Conservation (phyloP, 768 basidiomycete species). For the Ramaria rubella region DNA sequence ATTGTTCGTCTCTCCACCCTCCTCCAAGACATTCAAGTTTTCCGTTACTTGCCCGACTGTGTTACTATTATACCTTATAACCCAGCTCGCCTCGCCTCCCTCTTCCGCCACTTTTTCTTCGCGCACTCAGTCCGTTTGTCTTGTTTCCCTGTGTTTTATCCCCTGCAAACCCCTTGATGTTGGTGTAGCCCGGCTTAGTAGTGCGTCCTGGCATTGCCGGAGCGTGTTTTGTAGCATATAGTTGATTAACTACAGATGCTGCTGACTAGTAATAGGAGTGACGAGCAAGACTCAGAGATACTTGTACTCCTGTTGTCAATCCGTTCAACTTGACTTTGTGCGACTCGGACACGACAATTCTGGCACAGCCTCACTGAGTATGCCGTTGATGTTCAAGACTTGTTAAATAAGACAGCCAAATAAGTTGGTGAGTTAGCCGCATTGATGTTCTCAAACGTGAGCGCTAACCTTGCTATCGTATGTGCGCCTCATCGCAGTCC, state of each 20-base stretch:
- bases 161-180: neutral
- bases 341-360: too few relatives aligned
- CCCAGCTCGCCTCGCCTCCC: neutral
- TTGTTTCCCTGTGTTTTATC: constrained; percentile 4
- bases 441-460: too few relatives aligned
- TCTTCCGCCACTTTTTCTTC: neutral
- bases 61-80: constrained; percentile 5
- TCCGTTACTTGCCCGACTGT: neutral
- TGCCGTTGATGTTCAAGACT: too few relatives aligned
- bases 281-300: neutral
- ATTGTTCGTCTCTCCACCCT: neutral
- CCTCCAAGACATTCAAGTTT: neutral
- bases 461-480: neutral
- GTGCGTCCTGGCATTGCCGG: neutral
- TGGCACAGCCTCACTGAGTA: too few relatives aligned
- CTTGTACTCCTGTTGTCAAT: too few relatives aligned
- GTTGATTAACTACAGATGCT: neutral
- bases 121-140: neutral
- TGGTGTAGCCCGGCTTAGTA: neutral
- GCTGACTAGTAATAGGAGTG: neutral
- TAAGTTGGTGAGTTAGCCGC: too few relatives aligned
- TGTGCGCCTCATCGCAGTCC: neutral
- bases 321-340: too few relatives aligned
- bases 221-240: neutral
- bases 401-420: too few relatives aligned